Evolutionary conservation across 441 rosid species (phyloP).

Genomic region (Populus hybrid): DNA sequence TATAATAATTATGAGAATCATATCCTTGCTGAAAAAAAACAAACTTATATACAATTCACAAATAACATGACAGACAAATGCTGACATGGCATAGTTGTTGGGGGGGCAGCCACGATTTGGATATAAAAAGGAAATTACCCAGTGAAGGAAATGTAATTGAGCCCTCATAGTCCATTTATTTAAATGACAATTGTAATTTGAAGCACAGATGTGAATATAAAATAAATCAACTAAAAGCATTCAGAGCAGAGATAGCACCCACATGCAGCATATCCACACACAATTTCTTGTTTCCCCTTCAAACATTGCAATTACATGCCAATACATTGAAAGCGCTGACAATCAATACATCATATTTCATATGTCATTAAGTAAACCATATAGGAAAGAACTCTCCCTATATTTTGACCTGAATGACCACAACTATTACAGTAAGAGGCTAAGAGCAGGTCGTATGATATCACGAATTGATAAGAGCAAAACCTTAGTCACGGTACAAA

Average conservation of each 20-base stretch:
- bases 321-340: not conserved
- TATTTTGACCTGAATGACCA: not conserved
- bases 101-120: not conserved
- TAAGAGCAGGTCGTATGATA: not conserved
- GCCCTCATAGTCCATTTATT: not conserved
- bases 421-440: not conserved
- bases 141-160: not conserved
- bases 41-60: not conserved
- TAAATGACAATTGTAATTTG: not conserved
- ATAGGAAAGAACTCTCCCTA: not conserved
- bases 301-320: not conserved
- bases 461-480: not conserved
- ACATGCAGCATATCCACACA: not conserved
- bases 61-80: not conserved
- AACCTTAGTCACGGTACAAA: not conserved
- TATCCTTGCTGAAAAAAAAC: not conserved
- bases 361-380: too few species aligned
- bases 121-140: not conserved
- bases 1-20: not conserved
- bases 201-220: not conserved
- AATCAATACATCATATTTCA: not conserved
- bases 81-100: not conserved
- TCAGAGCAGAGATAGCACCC: not conserved
- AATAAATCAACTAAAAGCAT: not conserved
- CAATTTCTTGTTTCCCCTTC: not conserved